phyloP scores from a whole-genome alignment of 306 rosid species.

The Cicer arietinum region DNA sequence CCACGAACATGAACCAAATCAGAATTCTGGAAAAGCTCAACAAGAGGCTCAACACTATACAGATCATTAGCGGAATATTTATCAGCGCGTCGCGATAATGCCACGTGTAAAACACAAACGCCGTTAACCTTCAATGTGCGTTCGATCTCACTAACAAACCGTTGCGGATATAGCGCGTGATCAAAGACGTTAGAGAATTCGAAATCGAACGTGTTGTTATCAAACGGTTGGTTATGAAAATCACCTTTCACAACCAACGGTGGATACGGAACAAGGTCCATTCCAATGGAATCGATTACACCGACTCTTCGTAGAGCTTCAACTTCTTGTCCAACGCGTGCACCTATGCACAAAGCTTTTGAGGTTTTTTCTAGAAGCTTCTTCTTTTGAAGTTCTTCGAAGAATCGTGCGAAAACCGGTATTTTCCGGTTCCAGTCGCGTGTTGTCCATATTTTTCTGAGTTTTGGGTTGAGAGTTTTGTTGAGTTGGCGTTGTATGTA shows the following conservation, averaged over 20 bases:
- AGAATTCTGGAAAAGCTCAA: conserved; percentile 57
- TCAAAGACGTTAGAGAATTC: conserved; percentile 97
- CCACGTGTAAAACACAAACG: conserved; percentile 82
- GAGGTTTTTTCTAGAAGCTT: conserved; percentile 55
- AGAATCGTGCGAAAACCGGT: conserved; percentile 65
- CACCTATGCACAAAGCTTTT: conserved; percentile 76
- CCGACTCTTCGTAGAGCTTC: conserved; percentile 77
- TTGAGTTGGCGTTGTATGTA: conserved; percentile 83
- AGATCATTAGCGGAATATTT: conserved; percentile 92
- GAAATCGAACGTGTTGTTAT: conserved; percentile 65
- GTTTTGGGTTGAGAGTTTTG: conserved; percentile 90
- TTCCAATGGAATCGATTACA: conserved; percentile 71
- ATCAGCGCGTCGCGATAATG: conserved; percentile 66
- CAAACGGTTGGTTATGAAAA: conserved; percentile 80
- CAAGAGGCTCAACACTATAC: conserved; percentile 69
- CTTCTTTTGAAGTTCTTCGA: conserved; percentile 48
- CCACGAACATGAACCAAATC: conserved; percentile 58
- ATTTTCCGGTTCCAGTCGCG: conserved; percentile 95
- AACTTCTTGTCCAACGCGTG: conserved; percentile 91
- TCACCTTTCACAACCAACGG: conserved; percentile 83
- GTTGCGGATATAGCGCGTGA: conserved; percentile 84
- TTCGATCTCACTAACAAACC: conserved; percentile 81
- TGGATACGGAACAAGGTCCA: conserved; percentile 84
- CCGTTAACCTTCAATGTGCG: conserved; percentile 81
- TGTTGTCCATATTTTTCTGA: conserved; percentile 83